phyloP scores from a whole-genome alignment of 768 basidiomycete genomes.

The Pulveroboletus sp. region DNA sequence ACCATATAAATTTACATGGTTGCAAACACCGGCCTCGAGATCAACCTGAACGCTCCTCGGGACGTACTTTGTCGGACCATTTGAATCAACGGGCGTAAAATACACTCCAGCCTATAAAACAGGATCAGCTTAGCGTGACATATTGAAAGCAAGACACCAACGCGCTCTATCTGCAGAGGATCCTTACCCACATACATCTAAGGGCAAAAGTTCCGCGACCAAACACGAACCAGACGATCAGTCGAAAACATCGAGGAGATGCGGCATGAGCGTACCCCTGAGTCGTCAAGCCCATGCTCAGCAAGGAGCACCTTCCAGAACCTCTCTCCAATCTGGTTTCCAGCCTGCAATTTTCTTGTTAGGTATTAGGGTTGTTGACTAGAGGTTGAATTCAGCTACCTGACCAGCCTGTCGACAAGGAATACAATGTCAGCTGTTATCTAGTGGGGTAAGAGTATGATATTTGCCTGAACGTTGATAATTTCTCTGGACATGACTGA shows the following conservation, averaged over 20 bases:
- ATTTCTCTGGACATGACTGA: constrained; percentile 72
- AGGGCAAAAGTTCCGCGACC: constrained; percentile 3
- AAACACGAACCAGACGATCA: constrained; percentile 15
- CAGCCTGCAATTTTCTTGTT: constrained; percentile 44
- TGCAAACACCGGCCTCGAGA: constrained; percentile 83
- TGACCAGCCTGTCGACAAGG: constrained; percentile 57
- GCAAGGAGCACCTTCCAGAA: constrained; percentile 90
- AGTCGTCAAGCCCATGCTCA: constrained; percentile 78
- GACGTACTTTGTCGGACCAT: constrained; percentile 67
- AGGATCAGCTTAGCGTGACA: neutral
- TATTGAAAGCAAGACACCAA: constrained; percentile 33
- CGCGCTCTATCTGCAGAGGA: constrained; percentile 70
- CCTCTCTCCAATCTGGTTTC: constrained; percentile 76
- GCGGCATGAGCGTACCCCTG: constrained; percentile 48
- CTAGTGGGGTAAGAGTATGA: neutral
- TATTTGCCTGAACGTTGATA: constrained; percentile 71
- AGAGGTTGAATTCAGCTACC: constrained; percentile 36
- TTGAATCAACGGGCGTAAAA: constrained; percentile 66
- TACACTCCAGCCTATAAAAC: constrained; percentile 68
- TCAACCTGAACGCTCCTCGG: constrained; percentile 90
- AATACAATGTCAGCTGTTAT: constrained; percentile 7
- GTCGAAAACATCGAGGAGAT: constrained; percentile 6
- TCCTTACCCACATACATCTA: constrained; percentile 74
- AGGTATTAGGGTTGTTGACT: constrained; percentile 14
- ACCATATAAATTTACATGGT: constrained; percentile 50